Percentiles rank a stretch among this genome's conserved stretches.
Conservation (phyloP, 495 filamentous ascomycete species). For the Mytilinidion resinicola region DNA sequence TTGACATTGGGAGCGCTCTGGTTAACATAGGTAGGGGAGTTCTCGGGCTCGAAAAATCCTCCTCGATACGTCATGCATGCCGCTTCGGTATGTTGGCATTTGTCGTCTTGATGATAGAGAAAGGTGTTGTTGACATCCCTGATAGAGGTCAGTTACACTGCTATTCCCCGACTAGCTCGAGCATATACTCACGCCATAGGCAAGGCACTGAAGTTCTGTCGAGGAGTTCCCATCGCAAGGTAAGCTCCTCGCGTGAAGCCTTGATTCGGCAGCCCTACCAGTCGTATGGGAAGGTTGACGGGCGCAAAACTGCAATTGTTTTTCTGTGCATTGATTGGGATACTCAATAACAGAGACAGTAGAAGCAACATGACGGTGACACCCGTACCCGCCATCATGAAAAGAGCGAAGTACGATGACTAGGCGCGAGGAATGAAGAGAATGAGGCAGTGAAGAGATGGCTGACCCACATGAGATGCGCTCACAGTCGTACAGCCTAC, state of each 20-base stretch:
- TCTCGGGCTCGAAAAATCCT: conserved; percentile 2
- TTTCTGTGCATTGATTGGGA: background rate
- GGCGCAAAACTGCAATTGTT: background rate
- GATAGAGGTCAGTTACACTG: background rate
- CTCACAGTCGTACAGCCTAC: too few species aligned
- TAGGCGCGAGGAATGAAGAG: background rate
- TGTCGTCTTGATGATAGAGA: background rate
- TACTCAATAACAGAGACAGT: background rate
- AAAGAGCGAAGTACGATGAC: background rate
- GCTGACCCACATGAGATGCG: background rate
- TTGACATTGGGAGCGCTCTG: background rate
- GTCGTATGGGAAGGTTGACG: conserved; percentile 4
- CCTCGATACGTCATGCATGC: conserved; percentile 7
- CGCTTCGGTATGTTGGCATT: conserved; percentile 2
- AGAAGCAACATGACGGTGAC: background rate
- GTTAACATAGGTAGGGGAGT: conserved; percentile 1
- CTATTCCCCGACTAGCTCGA: background rate
- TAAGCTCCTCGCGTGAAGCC: background rate
- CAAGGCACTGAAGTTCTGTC: conserved; percentile 6
- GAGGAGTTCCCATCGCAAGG: conserved; percentile 5
- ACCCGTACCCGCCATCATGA: background rate
- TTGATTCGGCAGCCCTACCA: conserved; percentile 6
- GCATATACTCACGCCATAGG: conserved; percentile 3
- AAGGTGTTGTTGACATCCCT: conserved; percentile 10
- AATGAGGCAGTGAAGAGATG: background rate